Conservation (phyloP, 106 monocot species). For the Cymbidium sinense region DNA sequence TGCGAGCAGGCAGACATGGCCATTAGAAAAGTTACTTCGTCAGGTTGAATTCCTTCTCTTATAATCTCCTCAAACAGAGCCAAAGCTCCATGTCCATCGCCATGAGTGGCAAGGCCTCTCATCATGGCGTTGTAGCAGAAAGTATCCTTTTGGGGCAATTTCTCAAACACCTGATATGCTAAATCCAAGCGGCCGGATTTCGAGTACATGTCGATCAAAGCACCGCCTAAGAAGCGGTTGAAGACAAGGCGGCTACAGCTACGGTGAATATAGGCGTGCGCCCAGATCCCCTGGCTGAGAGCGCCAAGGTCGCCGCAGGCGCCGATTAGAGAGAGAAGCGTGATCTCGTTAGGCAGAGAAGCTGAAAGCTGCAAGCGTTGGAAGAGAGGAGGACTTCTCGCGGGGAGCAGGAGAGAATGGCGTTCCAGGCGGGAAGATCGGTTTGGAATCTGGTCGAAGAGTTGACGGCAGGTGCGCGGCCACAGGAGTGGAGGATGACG, state of each 20-base stretch:
- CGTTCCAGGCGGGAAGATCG: slow-evolving; percentile 44
- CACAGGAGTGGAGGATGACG: slow-evolving; percentile 25
- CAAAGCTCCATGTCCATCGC: slow-evolving; percentile 19
- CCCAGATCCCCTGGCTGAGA: slow-evolving; percentile 35
- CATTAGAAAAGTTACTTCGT: slow-evolving; percentile 25
- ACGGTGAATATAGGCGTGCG: slow-evolving; percentile 23
- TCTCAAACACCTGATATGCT: slow-evolving; percentile 28
- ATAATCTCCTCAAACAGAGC: slow-evolving; percentile 20
- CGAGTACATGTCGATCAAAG: slow-evolving; percentile 39
- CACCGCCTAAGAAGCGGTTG: slow-evolving; percentile 27
- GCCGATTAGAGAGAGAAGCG: slow-evolving; percentile 22
- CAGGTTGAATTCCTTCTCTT: not conserved
- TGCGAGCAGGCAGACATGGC: slow-evolving; percentile 35
- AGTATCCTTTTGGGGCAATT: slow-evolving; percentile 21
- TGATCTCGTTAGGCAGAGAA: slow-evolving; percentile 29
- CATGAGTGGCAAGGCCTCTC: slow-evolving; percentile 22
- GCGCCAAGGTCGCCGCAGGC: slow-evolving; percentile 34
- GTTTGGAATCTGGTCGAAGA: slow-evolving; percentile 25
- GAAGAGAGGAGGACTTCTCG: slow-evolving; percentile 25
- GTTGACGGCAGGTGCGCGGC: slow-evolving; percentile 11
- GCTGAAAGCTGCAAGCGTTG: slow-evolving; percentile 8
- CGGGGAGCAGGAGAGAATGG: slow-evolving; percentile 15
- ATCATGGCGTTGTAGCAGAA: slow-evolving; percentile 41
- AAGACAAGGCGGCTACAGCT: not conserved
- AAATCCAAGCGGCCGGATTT: slow-evolving; percentile 33